A percentile compares a stretch with the other conserved stretches of the same genome.
These are phyloP conservation scores for Irpex lacteus DNA, from an alignment of 1,284 basidiomycete species.

Conservation along the genomic window DNA sequence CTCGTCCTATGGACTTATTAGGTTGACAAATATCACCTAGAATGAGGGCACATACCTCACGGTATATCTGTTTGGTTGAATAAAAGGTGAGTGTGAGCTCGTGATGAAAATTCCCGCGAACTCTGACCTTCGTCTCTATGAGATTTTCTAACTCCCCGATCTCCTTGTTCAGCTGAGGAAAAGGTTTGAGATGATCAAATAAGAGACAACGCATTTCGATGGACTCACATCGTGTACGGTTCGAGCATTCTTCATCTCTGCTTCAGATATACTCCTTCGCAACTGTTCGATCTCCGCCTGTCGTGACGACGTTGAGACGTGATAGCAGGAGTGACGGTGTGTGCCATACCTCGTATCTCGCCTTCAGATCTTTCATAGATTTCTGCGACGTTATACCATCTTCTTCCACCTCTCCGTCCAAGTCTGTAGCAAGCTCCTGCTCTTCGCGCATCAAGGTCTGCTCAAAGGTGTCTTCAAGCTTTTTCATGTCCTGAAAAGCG, in stretches of 20 bases:
- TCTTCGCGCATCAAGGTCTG: constrained; percentile 56
- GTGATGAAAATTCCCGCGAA: background rate
- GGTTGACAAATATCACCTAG: background rate
- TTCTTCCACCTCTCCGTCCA: constrained; percentile 22
- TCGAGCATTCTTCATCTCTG: constrained; percentile 71
- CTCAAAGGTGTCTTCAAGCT: constrained; percentile 76
- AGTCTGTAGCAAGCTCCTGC: constrained; percentile 35
- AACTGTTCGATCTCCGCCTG: constrained; percentile 69
- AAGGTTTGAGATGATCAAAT: background rate
- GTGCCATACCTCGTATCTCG: constrained; percentile 49
- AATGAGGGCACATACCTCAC: constrained; percentile 50
- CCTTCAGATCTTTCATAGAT: constrained; percentile 46
- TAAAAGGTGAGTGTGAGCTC: background rate
- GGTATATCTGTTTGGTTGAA: constrained; percentile 66
- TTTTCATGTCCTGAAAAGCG: constrained; percentile 57
- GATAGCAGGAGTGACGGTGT: background rate
- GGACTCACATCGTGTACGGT: constrained; percentile 65
- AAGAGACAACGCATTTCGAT: background rate
- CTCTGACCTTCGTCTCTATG: constrained; percentile 80
- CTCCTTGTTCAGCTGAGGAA: constrained; percentile 78
- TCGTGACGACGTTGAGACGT: background rate
- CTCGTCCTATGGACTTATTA: constrained; percentile 58
- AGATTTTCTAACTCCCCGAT: constrained; percentile 86
- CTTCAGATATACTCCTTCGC: constrained; percentile 63
- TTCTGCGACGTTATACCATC: constrained; percentile 39